These are phyloP conservation scores for Ogataea degrootiae DNA, from an alignment of 805 yeast species.

Conservation along the genomic window DNA sequence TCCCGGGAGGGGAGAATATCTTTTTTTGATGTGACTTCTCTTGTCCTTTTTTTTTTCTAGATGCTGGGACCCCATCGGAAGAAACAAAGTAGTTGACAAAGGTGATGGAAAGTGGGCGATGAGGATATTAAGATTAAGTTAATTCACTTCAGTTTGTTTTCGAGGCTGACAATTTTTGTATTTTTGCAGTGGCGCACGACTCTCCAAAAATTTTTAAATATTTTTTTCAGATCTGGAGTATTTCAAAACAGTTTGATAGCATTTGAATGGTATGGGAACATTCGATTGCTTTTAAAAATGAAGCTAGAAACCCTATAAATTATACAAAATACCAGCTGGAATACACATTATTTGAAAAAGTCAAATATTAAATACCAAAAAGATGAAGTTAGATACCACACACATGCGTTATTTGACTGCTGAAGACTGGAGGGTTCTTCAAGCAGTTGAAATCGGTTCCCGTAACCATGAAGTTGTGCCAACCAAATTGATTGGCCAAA, in stretches of 20 bases:
- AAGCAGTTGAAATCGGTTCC: slow-evolving; percentile 88
- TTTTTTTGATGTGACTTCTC: slow-evolving; percentile 3
- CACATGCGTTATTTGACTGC: slow-evolving; percentile 90
- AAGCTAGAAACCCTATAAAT: neutral
- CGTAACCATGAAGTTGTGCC: slow-evolving; percentile 95
- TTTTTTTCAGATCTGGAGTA: too few species aligned
- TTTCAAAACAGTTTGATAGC: neutral
- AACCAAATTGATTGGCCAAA: slow-evolving; percentile 70
- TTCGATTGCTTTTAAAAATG: neutral
- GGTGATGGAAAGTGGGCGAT: too few species aligned
- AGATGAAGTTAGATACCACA: slow-evolving; percentile 86
- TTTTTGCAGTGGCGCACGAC: neutral
- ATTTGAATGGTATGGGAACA: too few species aligned
- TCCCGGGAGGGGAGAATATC: slow-evolving; percentile 27
- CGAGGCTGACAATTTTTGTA: too few species aligned
- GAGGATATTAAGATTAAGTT: too few species aligned
- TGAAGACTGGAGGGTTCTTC: slow-evolving; percentile 86
- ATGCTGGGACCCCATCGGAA: neutral
- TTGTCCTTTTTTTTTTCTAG: neutral
- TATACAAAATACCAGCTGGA: neutral
- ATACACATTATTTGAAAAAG: neutral
- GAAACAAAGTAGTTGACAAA: neutral
- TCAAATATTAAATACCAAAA: slow-evolving; percentile 5
- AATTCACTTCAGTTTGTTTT: too few species aligned
- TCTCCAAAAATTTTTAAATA: neutral